phyloP scores from a whole-genome alignment of 805 yeast genomes.

The Sugiyamaella floridensis region DNA sequence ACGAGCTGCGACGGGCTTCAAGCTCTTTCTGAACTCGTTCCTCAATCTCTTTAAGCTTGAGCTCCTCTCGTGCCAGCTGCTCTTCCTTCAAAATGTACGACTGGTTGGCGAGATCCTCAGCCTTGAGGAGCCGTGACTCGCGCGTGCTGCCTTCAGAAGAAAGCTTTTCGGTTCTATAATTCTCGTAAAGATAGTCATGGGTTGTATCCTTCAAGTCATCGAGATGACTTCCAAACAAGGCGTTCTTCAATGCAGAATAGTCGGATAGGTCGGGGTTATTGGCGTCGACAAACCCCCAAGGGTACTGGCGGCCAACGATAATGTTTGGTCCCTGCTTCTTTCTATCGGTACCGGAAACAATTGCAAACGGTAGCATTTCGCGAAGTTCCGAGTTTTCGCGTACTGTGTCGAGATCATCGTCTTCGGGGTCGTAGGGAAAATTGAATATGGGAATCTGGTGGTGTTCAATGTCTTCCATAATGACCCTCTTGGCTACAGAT shows the following conservation, averaged over 20 bases:
- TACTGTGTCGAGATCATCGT: constrained; percentile 38
- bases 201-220: constrained; percentile 77
- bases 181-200: constrained; percentile 67
- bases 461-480: constrained; percentile 50
- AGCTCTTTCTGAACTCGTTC: constrained; percentile 33
- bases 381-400: constrained; percentile 34
- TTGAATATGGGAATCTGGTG: constrained; percentile 61
- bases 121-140: constrained; percentile 26
- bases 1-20: constrained; percentile 31
- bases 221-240: constrained; percentile 66
- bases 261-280: constrained; percentile 31
- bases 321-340: constrained; percentile 26
- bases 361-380: constrained; percentile 52
- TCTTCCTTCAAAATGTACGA: constrained; percentile 36
- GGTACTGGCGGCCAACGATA: constrained; percentile 45
- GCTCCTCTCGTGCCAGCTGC: constrained; percentile 35
- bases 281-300: constrained; percentile 52
- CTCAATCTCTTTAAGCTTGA: constrained; percentile 34
- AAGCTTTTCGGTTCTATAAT: constrained; percentile 63
- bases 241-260: constrained; percentile 45
- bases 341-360: constrained; percentile 30
- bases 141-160: constrained; percentile 12
- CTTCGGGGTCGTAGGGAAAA: constrained; percentile 62
- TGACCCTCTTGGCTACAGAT: constrained; percentile 43
- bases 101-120: constrained; percentile 36